Evolutionary conservation across 352 stramenopile species (phyloP).

Genomic region (Phytopythium litorale): DNA sequence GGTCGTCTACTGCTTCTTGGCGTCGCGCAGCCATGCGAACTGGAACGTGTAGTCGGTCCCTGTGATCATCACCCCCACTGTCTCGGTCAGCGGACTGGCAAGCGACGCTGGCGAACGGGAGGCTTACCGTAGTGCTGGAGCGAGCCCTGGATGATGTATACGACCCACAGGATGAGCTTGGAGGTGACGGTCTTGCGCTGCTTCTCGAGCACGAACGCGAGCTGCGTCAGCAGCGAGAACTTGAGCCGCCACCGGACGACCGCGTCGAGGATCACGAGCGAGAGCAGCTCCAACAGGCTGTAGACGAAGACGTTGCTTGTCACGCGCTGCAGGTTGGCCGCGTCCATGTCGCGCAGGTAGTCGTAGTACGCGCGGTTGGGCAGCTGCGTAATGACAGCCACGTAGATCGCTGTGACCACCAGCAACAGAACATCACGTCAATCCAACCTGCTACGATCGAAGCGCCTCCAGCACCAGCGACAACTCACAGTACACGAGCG

Average conservation of each 20-base stretch:
- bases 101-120: not conserved
- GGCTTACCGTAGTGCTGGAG: conserved; percentile 21
- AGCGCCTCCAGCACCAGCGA: conserved; percentile 12
- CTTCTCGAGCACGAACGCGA: conserved; percentile 29
- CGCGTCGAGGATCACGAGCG: conserved; percentile 10
- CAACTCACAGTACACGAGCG: conserved; percentile 18
- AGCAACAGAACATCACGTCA: not conserved
- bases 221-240: conserved; percentile 20
- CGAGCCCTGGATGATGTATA: conserved; percentile 30
- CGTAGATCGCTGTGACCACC: not conserved
- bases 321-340: conserved; percentile 2
- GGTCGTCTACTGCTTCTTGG: not conserved
- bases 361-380: conserved; percentile 22
- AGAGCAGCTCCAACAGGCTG: conserved; percentile 14
- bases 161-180: conserved; percentile 26
- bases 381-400: conserved; percentile 15
- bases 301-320: conserved; percentile 16
- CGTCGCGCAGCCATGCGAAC: not conserved
- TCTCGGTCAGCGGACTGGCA: not conserved
- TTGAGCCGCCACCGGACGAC: conserved; percentile 16
- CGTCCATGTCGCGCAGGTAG: conserved; percentile 7
- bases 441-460: not conserved
- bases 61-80: not conserved
- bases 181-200: conserved; percentile 13
- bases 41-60: not conserved